These are phyloP conservation scores for Fusarium concolor DNA, from an alignment of 2,329 filamentous ascomycete genomes.

Conservation along the genomic window DNA sequence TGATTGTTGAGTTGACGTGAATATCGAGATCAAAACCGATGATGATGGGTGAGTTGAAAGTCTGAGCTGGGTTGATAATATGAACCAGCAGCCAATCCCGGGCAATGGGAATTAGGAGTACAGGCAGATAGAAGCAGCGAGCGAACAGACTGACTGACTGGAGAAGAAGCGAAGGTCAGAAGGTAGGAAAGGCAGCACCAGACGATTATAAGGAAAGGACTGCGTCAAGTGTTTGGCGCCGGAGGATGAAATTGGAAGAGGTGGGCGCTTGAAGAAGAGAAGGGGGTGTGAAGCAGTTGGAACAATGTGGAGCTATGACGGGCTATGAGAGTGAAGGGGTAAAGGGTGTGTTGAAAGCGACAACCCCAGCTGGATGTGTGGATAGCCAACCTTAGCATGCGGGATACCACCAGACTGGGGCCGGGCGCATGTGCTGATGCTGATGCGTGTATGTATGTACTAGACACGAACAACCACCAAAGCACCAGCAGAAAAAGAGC, in stretches of 20 bases:
- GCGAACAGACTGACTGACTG: conserved; percentile 45
- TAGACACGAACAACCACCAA: conserved; percentile 25
- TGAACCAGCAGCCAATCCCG: conserved; percentile 43
- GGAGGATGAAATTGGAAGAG: conserved; percentile 41
- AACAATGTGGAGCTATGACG: conserved; percentile 41
- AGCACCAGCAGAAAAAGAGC: conserved; percentile 29
- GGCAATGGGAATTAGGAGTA: conserved; percentile 29
- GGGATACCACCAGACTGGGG: conserved; percentile 39
- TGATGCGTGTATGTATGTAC: conserved; percentile 2
- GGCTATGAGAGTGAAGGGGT: conserved; percentile 37
- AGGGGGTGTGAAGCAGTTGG: conserved; percentile 43
- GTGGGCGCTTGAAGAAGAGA: conserved; percentile 44
- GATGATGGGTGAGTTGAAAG: conserved; percentile 21
- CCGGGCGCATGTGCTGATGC: conserved; percentile 43
- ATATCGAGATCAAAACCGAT: conserved; percentile 20
- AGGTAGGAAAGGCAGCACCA: conserved; percentile 42
- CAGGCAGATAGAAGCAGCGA: conserved; percentile 44
- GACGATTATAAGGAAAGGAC: conserved; percentile 46
- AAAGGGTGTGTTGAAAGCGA: conserved; percentile 27
- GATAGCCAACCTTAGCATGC: conserved; percentile 19
- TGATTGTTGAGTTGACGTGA: conserved; percentile 43
- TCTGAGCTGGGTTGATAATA: conserved; percentile 32
- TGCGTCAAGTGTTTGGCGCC: conserved; percentile 47
- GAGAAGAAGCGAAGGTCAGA: conserved; percentile 36
- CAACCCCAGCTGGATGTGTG: conserved; percentile 35